phyloP scores from a whole-genome alignment of 331 rosid genomes.

The Telfairia occidentalis region DNA sequence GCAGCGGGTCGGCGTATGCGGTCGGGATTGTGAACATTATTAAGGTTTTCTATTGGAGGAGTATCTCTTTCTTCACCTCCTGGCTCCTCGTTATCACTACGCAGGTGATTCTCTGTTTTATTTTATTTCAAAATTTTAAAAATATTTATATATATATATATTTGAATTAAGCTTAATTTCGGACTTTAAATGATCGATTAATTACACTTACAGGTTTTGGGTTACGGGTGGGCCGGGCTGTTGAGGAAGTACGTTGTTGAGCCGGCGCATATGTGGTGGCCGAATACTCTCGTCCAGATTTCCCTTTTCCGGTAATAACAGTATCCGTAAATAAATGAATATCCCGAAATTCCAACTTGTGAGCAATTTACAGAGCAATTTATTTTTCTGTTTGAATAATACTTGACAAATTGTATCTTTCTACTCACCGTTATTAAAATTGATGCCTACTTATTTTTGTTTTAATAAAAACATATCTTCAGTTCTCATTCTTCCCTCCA shows the following conservation, averaged over 20 bases:
- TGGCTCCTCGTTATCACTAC: constrained; percentile 33
- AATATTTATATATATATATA: too few relatives aligned
- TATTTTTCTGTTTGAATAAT: too few relatives aligned
- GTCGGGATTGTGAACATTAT: constrained; percentile 24
- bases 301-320: constrained; percentile 27
- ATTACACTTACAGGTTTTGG: constrained; percentile 20
- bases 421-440: too few relatives aligned
- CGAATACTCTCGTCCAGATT: constrained; percentile 29
- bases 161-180: neutral
- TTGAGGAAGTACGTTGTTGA: constrained; percentile 38
- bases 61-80: constrained; percentile 22
- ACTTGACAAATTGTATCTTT: too few relatives aligned
- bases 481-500: too few relatives aligned
- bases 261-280: constrained; percentile 43
- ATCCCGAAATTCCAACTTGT: too few relatives aligned
- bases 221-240: constrained; percentile 40
- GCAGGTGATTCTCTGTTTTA: constrained; percentile 16
- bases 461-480: too few relatives aligned
- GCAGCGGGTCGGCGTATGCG: constrained; percentile 28
- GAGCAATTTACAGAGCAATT: too few relatives aligned
- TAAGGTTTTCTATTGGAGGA: constrained; percentile 23
- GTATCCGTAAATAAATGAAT: neutral
- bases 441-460: too few relatives aligned
- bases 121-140: neutral
- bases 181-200: neutral